A percentile compares a stretch with the other conserved stretches of the same genome.
phyloP scores from a whole-genome alignment of 2,329 filamentous ascomycete species.

The Diplodia mutila region DNA sequence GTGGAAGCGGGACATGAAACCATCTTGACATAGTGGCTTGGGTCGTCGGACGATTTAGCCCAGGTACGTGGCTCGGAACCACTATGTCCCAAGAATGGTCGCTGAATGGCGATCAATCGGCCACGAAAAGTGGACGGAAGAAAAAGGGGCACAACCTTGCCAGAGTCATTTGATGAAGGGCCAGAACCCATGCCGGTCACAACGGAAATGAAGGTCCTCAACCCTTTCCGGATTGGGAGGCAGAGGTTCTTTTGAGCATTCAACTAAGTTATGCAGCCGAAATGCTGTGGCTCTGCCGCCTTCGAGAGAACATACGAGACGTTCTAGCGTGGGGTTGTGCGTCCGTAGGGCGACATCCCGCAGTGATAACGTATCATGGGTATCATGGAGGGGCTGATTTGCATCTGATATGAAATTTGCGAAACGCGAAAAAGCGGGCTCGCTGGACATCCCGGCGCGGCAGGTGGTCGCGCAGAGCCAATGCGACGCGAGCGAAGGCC shows the following conservation, averaged over 20 bases:
- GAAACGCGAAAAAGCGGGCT: slow-evolving; percentile 21
- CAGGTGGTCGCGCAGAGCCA: slow-evolving; percentile 18
- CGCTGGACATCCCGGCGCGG: neutral
- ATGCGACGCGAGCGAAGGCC: slow-evolving; percentile 12
- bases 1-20: slow-evolving; percentile 39
- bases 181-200: slow-evolving; percentile 22
- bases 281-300: slow-evolving; percentile 27
- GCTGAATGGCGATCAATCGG: slow-evolving; percentile 21
- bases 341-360: slow-evolving; percentile 20
- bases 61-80: slow-evolving; percentile 19
- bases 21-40: slow-evolving; percentile 35
- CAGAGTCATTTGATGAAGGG: slow-evolving; percentile 24
- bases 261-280: slow-evolving; percentile 20
- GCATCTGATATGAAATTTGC: slow-evolving; percentile 24
- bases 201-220: slow-evolving; percentile 20
- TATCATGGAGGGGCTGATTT: slow-evolving; percentile 22
- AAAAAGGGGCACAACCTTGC: slow-evolving; percentile 21
- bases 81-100: slow-evolving; percentile 21
- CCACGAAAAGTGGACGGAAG: slow-evolving; percentile 22
- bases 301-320: slow-evolving; percentile 30
- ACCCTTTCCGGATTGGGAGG: slow-evolving; percentile 5
- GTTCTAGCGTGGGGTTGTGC: slow-evolving; percentile 42
- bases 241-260: slow-evolving; percentile 15
- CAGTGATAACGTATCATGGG: slow-evolving; percentile 16
- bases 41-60: slow-evolving; percentile 27